Percentiles rank a stretch among this genome's conserved stretches.
These are phyloP conservation scores for Staphylotrichum tortipilum DNA, from an alignment of 495 filamentous ascomycete species.

Conservation along the genomic window DNA sequence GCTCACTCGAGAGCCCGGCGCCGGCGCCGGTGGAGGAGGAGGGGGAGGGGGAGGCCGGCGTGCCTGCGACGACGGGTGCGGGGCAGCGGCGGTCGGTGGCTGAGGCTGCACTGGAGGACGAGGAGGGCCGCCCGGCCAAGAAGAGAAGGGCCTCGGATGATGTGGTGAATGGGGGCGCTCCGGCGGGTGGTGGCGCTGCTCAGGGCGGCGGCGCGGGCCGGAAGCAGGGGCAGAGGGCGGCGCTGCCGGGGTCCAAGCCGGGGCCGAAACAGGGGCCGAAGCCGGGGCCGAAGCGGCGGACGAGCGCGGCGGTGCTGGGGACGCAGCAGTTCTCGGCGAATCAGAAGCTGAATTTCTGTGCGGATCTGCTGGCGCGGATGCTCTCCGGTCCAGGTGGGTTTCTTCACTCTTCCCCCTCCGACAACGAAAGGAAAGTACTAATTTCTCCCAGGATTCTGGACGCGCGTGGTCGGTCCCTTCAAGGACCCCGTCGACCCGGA, in stretches of 20 bases:
- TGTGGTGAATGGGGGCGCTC: slow-evolving; percentile 10
- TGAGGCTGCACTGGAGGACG: slow-evolving; percentile 8
- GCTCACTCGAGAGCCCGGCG: slow-evolving; percentile 32
- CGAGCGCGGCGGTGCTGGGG: slow-evolving; percentile 11
- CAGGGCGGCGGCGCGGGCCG: background rate
- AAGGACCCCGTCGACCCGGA: slow-evolving; percentile 38
- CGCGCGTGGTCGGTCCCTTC: slow-evolving; percentile 47
- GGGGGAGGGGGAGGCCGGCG: no score
- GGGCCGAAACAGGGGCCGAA: slow-evolving; percentile 22
- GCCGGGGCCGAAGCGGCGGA: slow-evolving; percentile 21
- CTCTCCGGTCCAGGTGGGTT: slow-evolving; percentile 44
- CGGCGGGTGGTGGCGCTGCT: background rate
- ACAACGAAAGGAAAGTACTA: background rate
- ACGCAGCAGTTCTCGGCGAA: slow-evolving; percentile 28
- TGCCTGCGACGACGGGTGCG: slow-evolving; percentile 8
- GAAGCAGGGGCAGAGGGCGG: slow-evolving; percentile 17
- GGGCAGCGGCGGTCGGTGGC: slow-evolving; percentile 23
- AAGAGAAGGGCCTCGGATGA: slow-evolving; percentile 32
- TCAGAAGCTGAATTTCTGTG: slow-evolving; percentile 44
- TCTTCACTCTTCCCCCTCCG: background rate
- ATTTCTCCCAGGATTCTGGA: slow-evolving; percentile 43
- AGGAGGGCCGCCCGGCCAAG: slow-evolving; percentile 24
- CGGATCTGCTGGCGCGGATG: slow-evolving; percentile 45
- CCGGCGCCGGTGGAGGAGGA: no score
- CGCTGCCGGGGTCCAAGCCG: slow-evolving; percentile 13